Percentiles rank a stretch among this genome's conserved stretches.
phyloP scores from a whole-genome alignment of 192 early-diverging fungal species.

The Lobosporangium transversale region DNA sequence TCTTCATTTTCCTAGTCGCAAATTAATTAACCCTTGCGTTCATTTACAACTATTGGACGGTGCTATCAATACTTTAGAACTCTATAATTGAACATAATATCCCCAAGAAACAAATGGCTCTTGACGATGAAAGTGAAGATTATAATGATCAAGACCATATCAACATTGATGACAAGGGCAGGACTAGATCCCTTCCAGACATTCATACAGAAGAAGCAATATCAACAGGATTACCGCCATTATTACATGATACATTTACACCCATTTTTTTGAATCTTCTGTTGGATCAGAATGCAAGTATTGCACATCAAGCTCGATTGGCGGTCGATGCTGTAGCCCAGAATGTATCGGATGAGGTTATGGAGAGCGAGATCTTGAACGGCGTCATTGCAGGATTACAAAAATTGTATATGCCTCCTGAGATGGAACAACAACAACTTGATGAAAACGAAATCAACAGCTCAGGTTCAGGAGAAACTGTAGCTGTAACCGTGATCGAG shows the following conservation, averaged over 20 bases:
- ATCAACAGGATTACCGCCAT: slow-evolving; percentile 29
- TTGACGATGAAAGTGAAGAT: slow-evolving; percentile 10
- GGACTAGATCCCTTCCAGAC: too few relatives aligned
- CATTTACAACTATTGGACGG: too few relatives aligned
- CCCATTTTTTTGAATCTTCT: slow-evolving; percentile 59
- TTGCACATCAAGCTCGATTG: slow-evolving; percentile 59
- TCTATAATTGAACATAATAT: slow-evolving; percentile 27
- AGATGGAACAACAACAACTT: slow-evolving; percentile 15
- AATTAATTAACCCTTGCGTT: background rate
- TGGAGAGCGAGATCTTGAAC: slow-evolving; percentile 62
- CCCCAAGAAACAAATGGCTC: background rate
- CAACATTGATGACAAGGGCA: background rate
- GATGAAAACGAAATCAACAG: slow-evolving; percentile 15
- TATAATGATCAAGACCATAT: slow-evolving; percentile 3
- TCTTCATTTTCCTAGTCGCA: background rate
- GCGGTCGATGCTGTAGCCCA: slow-evolving; percentile 57
- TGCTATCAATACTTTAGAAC: too few relatives aligned
- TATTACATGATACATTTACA: slow-evolving; percentile 55
- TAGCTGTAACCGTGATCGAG: too few relatives aligned
- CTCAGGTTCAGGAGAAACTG: too few relatives aligned
- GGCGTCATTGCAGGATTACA: slow-evolving; percentile 62
- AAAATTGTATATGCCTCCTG: slow-evolving; percentile 35
- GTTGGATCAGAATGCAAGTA: slow-evolving; percentile 63
- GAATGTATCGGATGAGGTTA: slow-evolving; percentile 49
- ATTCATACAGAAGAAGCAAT: background rate